These are phyloP conservation scores for Fomes fomentarius DNA, from an alignment of 1,284 basidiomycete species.

Conservation along the genomic window DNA sequence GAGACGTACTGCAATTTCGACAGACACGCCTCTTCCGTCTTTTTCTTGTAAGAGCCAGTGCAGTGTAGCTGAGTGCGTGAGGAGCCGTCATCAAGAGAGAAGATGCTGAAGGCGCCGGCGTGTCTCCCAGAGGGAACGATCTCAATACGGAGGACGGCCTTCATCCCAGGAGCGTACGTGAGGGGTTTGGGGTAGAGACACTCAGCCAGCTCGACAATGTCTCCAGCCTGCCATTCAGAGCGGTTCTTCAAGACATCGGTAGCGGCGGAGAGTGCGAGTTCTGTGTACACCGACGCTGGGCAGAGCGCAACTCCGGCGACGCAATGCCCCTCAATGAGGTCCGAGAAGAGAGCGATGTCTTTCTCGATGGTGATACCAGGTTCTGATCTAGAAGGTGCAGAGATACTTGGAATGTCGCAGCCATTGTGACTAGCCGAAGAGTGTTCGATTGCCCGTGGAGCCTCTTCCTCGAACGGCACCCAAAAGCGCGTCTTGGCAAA, in stretches of 20 bases:
- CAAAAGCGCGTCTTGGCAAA: conserved; percentile 61
- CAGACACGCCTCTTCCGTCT: conserved; percentile 35
- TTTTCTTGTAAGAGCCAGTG: conserved; percentile 44
- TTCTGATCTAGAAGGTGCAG: neutral
- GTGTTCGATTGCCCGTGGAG: conserved; percentile 31
- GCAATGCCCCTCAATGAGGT: conserved; percentile 59
- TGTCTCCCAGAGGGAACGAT: conserved; percentile 33
- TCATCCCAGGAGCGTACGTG: conserved; percentile 44
- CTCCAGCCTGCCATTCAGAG: conserved; percentile 33
- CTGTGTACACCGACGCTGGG: conserved; percentile 70
- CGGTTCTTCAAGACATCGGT: conserved; percentile 39
- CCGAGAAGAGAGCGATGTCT: conserved; percentile 45
- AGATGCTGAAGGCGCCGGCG: conserved; percentile 49
- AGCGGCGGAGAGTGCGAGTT: conserved; percentile 53
- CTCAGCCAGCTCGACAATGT: conserved; percentile 43
- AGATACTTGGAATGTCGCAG: neutral
- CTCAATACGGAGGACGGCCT: conserved; percentile 42
- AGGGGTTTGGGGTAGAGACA: conserved; percentile 57
- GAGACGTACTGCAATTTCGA: conserved; percentile 44
- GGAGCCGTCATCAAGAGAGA: conserved; percentile 34
- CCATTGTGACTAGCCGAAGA: conserved; percentile 29
- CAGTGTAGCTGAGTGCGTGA: conserved; percentile 41
- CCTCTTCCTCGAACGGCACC: conserved; percentile 48
- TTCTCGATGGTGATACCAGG: conserved; percentile 45
- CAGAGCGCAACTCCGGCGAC: conserved; percentile 62